Evolutionary conservation across 441 rosid species (phyloP).

Genomic region (Isatis lusitanica): DNA sequence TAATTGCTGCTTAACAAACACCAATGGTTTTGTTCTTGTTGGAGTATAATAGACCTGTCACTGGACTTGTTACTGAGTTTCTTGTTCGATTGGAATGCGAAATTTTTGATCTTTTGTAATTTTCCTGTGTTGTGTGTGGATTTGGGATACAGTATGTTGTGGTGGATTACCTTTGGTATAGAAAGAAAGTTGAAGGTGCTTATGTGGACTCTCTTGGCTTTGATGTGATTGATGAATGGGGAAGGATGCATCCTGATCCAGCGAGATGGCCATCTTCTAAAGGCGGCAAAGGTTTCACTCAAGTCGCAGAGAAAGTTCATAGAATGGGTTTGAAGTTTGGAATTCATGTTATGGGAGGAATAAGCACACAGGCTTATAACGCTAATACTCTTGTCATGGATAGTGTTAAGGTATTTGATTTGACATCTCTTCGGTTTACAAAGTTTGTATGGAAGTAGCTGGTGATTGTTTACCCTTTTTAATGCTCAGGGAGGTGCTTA

Average conservation of each 20-base stretch:
- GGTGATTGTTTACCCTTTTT: neutral
- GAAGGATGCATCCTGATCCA: constrained; percentile 83
- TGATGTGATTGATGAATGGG: constrained; percentile 96
- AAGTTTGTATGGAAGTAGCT: neutral
- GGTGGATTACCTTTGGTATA: constrained; percentile 95
- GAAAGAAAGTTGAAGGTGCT: constrained; percentile 79
- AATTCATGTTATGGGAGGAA: constrained; percentile 93
- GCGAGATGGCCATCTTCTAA: constrained; percentile 82
- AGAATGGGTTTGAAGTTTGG: constrained; percentile 91
- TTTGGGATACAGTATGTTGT: constrained; percentile 72
- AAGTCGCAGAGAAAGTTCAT: constrained; percentile 78
- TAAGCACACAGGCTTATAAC: constrained; percentile 85
- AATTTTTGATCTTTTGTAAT: neutral
- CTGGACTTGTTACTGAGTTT: neutral
- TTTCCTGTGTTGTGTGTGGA: neutral
- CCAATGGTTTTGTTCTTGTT: neutral
- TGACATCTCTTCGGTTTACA: neutral
- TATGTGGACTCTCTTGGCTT: constrained; percentile 66
- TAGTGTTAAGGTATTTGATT: constrained; percentile 44
- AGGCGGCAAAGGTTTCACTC: constrained; percentile 73
- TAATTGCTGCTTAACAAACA: constrained; percentile 10
- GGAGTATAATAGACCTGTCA: neutral
- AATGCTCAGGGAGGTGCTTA: constrained; percentile 62
- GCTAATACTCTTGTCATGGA: constrained; percentile 75
- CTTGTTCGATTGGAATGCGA: neutral